phyloP scores from a whole-genome alignment of 306 rosid genomes.

The Citrullus colocynthis region DNA sequence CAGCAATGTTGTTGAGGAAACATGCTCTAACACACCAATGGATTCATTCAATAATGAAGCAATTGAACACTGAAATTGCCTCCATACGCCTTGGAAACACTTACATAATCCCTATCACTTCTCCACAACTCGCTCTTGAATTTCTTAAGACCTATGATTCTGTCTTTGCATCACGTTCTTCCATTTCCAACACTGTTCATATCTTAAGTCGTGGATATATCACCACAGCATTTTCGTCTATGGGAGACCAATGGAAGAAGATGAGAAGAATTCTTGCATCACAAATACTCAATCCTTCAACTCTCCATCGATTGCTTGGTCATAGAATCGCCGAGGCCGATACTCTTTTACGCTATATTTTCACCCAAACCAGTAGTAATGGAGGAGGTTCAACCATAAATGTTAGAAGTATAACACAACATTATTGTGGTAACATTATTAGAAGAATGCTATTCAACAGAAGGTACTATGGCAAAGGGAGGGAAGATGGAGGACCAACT shows the following conservation, averaged over 20 bases:
- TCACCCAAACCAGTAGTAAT: not conserved
- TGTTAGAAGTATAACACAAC: not conserved
- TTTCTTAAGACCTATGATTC: conserved; percentile 30
- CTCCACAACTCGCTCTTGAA: conserved; percentile 21
- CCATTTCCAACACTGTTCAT: not conserved
- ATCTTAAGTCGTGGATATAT: conserved; percentile 11
- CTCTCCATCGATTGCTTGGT: not conserved
- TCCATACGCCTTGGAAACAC: conserved; percentile 32
- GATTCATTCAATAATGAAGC: conserved; percentile 26
- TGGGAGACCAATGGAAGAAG: conserved; percentile 15
- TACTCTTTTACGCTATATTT: not conserved
- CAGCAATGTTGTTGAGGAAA: conserved; percentile 6
- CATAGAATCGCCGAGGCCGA: conserved; percentile 11
- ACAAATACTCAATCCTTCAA: conserved; percentile 6
- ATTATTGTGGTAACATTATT: not conserved
- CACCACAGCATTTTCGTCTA: not conserved
- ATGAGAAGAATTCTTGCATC: not conserved
- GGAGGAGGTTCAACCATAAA: not conserved
- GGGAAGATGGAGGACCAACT: conserved; percentile 15
- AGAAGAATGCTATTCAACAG: not conserved
- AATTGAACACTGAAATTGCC: conserved; percentile 25
- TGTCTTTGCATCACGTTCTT: conserved; percentile 21
- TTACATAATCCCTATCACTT: conserved; percentile 24
- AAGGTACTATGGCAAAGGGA: conserved; percentile 26
- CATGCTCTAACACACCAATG: not conserved